Conservation (phyloP, 2,329 filamentous ascomycete genomes). For the Sporothrix mexicana region DNA sequence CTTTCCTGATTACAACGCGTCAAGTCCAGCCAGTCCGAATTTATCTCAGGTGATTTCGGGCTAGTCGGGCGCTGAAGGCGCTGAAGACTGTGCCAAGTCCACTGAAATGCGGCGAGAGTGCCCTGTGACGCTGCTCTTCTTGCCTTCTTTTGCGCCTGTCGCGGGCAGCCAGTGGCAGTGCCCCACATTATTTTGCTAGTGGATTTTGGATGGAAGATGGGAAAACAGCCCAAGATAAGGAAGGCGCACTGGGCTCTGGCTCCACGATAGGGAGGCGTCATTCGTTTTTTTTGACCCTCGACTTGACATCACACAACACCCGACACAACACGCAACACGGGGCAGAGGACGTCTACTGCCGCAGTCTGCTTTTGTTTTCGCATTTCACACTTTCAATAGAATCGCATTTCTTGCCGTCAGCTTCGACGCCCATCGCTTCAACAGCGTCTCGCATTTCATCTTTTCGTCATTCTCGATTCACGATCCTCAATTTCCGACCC, state of each 20-base stretch:
- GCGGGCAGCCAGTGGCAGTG: not conserved
- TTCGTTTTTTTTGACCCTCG: not conserved
- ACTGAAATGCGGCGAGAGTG: not conserved
- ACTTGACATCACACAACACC: not conserved
- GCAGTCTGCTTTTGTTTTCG: not conserved
- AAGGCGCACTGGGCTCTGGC: not conserved
- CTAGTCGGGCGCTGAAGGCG: not conserved
- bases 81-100: not conserved
- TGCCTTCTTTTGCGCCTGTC: not conserved
- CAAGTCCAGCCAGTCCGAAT: too few species aligned
- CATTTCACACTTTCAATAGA: not conserved
- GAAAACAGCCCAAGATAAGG: too few species aligned
- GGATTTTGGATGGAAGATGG: not conserved
- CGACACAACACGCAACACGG: not conserved
- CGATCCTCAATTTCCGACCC: too few species aligned
- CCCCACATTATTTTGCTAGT: not conserved
- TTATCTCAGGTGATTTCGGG: too few species aligned
- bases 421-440: not conserved
- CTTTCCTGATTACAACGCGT: not conserved
- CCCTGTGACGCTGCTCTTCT: constrained; percentile 4
- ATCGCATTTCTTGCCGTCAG: not conserved
- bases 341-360: not conserved
- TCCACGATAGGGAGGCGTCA: not conserved
- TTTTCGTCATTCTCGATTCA: not conserved
- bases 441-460: constrained; percentile 6